Evolutionary conservation across 148 eudicot species (phyloP).

Genomic region (Beta vulgaris): DNA sequence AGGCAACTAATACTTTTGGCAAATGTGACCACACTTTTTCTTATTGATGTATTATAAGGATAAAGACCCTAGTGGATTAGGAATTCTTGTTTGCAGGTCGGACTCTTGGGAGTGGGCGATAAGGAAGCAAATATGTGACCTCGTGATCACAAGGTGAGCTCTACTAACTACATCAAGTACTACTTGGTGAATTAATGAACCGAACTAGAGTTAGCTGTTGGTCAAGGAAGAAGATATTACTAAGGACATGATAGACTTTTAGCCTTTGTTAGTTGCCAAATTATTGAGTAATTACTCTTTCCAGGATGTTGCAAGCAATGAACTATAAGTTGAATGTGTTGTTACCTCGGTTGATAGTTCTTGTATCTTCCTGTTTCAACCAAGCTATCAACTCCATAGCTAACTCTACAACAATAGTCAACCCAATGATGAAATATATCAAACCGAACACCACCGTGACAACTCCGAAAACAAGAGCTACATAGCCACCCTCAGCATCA

Average conservation of each 20-base stretch:
- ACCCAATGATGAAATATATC: conserved; percentile 31
- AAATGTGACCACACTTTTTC: too few species aligned
- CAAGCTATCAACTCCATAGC: conserved; percentile 27
- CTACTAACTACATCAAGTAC: too few species aligned
- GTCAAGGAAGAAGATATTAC: not conserved
- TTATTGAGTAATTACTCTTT: not conserved
- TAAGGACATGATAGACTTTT: not conserved
- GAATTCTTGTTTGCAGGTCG: too few species aligned
- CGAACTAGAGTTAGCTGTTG: not conserved
- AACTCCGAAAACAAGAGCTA: conserved; percentile 31
- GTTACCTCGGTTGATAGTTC: conserved; percentile 30
- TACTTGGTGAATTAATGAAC: too few species aligned
- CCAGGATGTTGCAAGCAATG: not conserved
- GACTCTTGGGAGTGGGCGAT: too few species aligned
- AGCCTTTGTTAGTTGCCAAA: not conserved
- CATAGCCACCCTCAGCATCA: conserved; percentile 6
- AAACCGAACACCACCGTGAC: conserved; percentile 36
- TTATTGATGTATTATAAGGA: too few species aligned
- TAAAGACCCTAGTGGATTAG: too few species aligned
- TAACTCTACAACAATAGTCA: conserved; percentile 33
- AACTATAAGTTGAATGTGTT: not conserved
- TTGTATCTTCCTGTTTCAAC: conserved; percentile 14
- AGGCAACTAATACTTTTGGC: not conserved
- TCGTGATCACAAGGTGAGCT: too few species aligned
- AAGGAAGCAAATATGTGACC: too few species aligned